Percentiles rank a stretch among this genome's conserved stretches.
Evolutionary conservation across 1,139 yeast species (phyloP).

Genomic region (Geotrichum phurueaensis): DNA sequence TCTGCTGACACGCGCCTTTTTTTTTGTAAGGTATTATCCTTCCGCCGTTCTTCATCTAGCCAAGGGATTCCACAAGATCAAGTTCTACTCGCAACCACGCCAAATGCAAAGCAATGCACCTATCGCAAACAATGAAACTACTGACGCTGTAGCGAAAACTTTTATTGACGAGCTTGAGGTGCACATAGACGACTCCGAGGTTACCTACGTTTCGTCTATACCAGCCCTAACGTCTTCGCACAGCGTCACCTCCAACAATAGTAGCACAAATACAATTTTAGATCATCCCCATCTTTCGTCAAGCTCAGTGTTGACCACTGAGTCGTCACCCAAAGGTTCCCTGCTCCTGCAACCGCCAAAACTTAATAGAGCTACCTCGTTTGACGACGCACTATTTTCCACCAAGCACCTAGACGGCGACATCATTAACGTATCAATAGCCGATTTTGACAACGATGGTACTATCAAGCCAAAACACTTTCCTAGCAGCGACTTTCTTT

Average conservation of each 20-base stretch:
- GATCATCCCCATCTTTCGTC: background rate
- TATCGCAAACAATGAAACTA: background rate
- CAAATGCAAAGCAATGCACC: background rate
- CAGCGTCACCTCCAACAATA: constrained; percentile 2
- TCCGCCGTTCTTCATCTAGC: background rate
- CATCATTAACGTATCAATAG: background rate
- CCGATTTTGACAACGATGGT: background rate
- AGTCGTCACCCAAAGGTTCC: background rate
- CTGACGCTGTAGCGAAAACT: background rate
- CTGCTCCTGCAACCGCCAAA: background rate
- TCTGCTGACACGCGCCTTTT: background rate
- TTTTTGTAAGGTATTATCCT: background rate
- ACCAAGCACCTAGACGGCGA: background rate
- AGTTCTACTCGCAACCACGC: background rate
- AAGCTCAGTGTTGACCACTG: background rate
- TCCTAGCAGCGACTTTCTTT: background rate
- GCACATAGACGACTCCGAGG: background rate
- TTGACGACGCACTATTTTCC: background rate
- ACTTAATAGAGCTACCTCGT: background rate
- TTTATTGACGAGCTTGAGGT: background rate
- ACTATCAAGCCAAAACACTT: background rate
- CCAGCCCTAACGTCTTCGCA: constrained; percentile 7
- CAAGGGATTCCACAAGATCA: background rate
- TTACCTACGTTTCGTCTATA: background rate
- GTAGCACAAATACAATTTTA: background rate